These are phyloP conservation scores for Barnettozyma salicaria DNA, from an alignment of 805 yeast species.

Conservation along the genomic window DNA sequence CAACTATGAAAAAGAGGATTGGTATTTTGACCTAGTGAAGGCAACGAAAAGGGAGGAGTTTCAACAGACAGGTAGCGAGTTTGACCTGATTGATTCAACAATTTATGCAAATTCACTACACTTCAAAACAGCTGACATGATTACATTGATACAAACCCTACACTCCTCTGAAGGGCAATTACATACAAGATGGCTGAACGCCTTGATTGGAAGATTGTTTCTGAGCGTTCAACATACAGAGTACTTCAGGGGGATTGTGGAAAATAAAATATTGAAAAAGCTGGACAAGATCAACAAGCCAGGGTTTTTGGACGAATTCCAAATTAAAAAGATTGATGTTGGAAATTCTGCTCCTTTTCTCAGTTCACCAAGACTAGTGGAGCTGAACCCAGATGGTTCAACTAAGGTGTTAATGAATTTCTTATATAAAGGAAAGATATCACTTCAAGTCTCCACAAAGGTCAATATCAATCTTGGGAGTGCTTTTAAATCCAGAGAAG, in stretches of 20 bases:
- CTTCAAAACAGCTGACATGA: conserved; percentile 63
- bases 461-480: conserved; percentile 70
- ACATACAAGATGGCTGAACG: conserved; percentile 88
- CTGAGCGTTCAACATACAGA: conserved; percentile 70
- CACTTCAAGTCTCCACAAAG: conserved; percentile 75
- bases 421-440: conserved; percentile 68
- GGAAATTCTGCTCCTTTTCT: conserved; percentile 80
- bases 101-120: conserved; percentile 68
- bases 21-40: conserved; percentile 81
- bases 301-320: conserved; percentile 79
- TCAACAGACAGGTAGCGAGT: conserved; percentile 17
- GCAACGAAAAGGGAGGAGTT: conserved; percentile 50
- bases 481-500: conserved; percentile 65
- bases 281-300: conserved; percentile 78
- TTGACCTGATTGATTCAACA: conserved; percentile 46
- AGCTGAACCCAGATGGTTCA: conserved; percentile 76
- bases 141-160: conserved; percentile 65
- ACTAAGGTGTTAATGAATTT: conserved; percentile 55
- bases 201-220: conserved; percentile 76
- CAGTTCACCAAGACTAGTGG: conserved; percentile 63
- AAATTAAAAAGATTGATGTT: conserved; percentile 61
- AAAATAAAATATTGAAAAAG: conserved; percentile 59
- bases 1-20: conserved; percentile 82
- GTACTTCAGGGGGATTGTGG: conserved; percentile 50
- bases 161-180: conserved; percentile 80